Conservation (phyloP, 805 yeast species). For the Yarrowia sp. region DNA sequence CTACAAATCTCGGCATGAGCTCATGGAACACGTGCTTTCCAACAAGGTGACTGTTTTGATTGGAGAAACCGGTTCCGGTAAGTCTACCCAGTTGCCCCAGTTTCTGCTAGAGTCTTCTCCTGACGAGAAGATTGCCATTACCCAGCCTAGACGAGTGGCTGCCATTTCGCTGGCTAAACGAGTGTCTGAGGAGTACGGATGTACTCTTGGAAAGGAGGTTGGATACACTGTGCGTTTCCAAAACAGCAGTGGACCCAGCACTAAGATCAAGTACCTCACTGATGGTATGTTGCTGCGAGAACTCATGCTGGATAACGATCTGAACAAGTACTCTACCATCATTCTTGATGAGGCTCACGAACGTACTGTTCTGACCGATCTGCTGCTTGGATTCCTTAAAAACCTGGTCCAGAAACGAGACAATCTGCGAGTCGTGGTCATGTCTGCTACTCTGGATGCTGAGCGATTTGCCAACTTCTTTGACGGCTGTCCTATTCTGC, state of each 20-base stretch:
- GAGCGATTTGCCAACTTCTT: constrained; percentile 77
- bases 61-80: constrained; percentile 98
- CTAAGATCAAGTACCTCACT: constrained; percentile 80
- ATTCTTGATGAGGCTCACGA: constrained; percentile 97
- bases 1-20: constrained; percentile 61
- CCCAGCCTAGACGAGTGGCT: constrained; percentile 97
- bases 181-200: constrained; percentile 85
- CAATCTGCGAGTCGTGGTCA: constrained; percentile 68
- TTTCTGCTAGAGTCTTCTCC: constrained; percentile 53
- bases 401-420: constrained; percentile 53
- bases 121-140: constrained; percentile 70
- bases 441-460: constrained; percentile 98
- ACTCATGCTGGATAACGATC: constrained; percentile 65
- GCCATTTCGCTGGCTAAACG: constrained; percentile 91
- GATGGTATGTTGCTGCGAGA: constrained; percentile 98
- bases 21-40: constrained; percentile 51
- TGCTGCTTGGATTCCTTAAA: constrained; percentile 84
- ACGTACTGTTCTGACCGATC: constrained; percentile 86
- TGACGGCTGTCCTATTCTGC: constrained; percentile 70
- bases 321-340: constrained; percentile 67
- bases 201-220: constrained; percentile 70
- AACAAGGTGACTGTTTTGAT: constrained; percentile 75
- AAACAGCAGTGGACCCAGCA: constrained; percentile 54
- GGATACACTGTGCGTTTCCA: constrained; percentile 94
- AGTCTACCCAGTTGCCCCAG: constrained; percentile 95